Conservation (phyloP, 1,284 basidiomycete species). For the Ceratobasidium sp. region DNA sequence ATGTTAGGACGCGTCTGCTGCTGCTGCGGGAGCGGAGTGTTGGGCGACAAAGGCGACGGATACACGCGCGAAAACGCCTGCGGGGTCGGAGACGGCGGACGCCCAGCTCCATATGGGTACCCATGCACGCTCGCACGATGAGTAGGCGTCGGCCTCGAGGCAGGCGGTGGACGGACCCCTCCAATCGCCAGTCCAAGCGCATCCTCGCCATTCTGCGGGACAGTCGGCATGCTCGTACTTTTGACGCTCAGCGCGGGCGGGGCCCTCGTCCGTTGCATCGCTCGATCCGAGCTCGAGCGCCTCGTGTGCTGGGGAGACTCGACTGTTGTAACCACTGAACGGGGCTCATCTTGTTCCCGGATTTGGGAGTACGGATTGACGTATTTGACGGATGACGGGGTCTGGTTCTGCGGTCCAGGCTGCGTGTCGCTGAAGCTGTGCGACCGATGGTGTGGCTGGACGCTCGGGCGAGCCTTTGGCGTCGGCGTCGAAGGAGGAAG, state of each 20-base stretch:
- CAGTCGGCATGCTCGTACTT: background rate
- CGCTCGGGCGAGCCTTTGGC: background rate
- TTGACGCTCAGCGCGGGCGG: background rate
- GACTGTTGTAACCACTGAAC: background rate
- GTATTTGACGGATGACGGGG: background rate
- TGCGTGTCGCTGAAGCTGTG: conserved; percentile 12
- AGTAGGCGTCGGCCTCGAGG: background rate
- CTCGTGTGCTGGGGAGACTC: background rate
- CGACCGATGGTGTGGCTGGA: background rate
- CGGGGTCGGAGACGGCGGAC: conserved; percentile 26
- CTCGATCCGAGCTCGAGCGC: background rate
- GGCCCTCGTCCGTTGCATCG: background rate
- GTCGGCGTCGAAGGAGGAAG: background rate
- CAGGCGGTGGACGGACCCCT: background rate
- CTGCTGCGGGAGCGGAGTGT: background rate
- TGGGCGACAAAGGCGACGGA: conserved; percentile 17
- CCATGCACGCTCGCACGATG: conserved; percentile 38
- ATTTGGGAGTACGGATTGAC: conserved; percentile 26
- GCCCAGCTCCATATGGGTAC: conserved; percentile 3
- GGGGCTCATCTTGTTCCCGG: conserved; percentile 13
- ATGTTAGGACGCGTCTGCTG: conserved; percentile 13
- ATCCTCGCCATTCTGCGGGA: background rate
- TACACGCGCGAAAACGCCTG: conserved; percentile 1
- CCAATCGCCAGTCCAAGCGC: background rate
- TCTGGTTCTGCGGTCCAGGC: background rate